Base-by-base conservation (phyloP, 106 monocot genomes). In the Dendrobium nobile region DNA sequence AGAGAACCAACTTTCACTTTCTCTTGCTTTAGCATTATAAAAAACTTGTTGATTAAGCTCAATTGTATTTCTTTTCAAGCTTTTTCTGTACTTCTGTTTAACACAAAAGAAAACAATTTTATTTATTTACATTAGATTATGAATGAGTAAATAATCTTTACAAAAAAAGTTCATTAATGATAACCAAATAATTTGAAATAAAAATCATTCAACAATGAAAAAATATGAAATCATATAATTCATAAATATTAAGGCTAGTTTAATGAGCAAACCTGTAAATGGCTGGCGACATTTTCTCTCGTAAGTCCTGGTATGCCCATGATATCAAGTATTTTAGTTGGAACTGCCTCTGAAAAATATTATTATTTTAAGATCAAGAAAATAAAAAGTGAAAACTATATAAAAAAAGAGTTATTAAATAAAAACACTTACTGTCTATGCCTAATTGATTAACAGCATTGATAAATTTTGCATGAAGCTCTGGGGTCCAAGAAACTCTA, bases 401-500 rank as follows among this genome's bases (percentile, higher is more conserved):
- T 2, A 3, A 59, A 18, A 54, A 16, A 41, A 37, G 11, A 70
- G 15, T 11, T 11, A 9, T 9, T 31, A 37, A n/a, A 7, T 11
- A 70, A 24, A 37, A 1, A 54, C 7, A 40, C 19, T 74, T 88
- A 92, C 94, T 90, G 27, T 92, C 88, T 72, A 92, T 77, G 72
- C 92, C 92, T 79, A 95, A 75, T 33, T 88, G 88, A 26, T 92
- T 85, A 75, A 95, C 88, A 74, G 92, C 94, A 73, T 85, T 85
- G 54, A 95, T 85, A 80, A 95, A 95, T 77, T 92, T 88, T 2
- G 77, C 77, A 41, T 95, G 94, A 51, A 95, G 80, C 2, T 88
- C 90, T 51, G 79, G 75, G 11, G 92, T 82, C 94, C 94, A 92
- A 73, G 87, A 84, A 22, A 95, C 87, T 55, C 94, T 85, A 8